A percentile compares a stretch with the other conserved stretches of the same genome.
Evolutionary conservation across 257 asterid species (phyloP).

Genomic region (Cynanchum wilfordii): DNA sequence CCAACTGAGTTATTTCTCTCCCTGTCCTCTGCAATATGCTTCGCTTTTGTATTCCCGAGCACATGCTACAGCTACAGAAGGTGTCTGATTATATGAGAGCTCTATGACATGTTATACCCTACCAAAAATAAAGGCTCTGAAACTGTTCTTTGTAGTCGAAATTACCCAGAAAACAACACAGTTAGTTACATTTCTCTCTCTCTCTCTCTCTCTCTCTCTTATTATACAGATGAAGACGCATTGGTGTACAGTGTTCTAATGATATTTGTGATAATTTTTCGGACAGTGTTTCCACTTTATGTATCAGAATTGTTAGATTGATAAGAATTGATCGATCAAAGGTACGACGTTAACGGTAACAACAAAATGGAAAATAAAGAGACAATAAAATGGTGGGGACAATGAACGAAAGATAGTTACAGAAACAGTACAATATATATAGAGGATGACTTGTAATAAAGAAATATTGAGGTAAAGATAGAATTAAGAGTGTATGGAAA

Average conservation of each 20-base stretch:
- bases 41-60: constrained; percentile 12
- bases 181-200: background rate
- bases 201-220: too few species aligned
- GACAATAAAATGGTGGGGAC: constrained; percentile 25
- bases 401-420: constrained; percentile 10
- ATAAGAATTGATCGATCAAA: background rate
- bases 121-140: constrained; percentile 15
- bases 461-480: background rate
- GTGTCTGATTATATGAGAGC: constrained; percentile 11
- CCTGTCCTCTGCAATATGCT: constrained; percentile 17
- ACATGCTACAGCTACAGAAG: constrained; percentile 21
- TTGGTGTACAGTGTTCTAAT: background rate
- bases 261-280: background rate
- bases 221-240: too few species aligned
- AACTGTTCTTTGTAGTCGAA: background rate
- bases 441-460: constrained; percentile 28
- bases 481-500: too few species aligned
- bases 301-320: background rate
- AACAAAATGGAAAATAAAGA: constrained; percentile 5
- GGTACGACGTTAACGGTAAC: background rate
- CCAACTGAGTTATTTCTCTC: background rate
- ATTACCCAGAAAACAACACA: background rate
- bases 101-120: constrained; percentile 19
- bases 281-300: background rate
- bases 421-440: constrained; percentile 19